phyloP scores from a whole-genome alignment of 345 rosid genomes.

The Corchorus capsularis region DNA sequence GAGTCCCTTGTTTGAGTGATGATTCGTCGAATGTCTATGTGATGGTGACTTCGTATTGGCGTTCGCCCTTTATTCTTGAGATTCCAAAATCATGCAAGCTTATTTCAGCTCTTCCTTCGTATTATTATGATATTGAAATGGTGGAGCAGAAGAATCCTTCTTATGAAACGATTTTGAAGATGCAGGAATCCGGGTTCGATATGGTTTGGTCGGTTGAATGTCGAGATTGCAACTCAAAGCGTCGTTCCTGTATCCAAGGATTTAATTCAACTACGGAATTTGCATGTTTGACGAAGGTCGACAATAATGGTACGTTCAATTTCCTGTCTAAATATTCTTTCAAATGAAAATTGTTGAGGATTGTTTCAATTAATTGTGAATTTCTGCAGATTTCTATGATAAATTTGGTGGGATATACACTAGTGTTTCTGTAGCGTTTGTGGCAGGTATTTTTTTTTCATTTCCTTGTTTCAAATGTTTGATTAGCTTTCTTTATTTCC shows the following conservation, averaged over 20 bases:
- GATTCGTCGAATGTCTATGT: background rate
- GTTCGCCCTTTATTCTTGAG: background rate
- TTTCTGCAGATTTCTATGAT: conserved; percentile 6
- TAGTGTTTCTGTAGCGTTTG: no score
- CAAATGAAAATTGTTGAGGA: background rate
- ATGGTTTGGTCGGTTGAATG: conserved; percentile 19
- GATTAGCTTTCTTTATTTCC: background rate
- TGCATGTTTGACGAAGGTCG: background rate
- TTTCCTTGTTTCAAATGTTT: background rate
- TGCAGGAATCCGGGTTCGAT: conserved; percentile 9
- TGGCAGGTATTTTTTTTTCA: no score
- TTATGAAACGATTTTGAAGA: background rate
- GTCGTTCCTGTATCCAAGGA: background rate
- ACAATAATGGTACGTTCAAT: no score
- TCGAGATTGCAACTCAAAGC: conserved; percentile 6
- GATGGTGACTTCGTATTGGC: background rate
- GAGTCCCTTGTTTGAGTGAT: background rate
- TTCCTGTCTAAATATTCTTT: background rate
- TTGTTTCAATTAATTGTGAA: conserved; percentile 26
- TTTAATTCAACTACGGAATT: background rate
- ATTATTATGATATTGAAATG: background rate
- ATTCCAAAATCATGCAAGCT: background rate
- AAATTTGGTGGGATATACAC: background rate
- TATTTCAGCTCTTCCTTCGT: background rate
- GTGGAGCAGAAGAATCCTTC: background rate